phyloP scores from a whole-genome alignment of 1,284 basidiomycete genomes.

The Austropuccinia psidii region DNA sequence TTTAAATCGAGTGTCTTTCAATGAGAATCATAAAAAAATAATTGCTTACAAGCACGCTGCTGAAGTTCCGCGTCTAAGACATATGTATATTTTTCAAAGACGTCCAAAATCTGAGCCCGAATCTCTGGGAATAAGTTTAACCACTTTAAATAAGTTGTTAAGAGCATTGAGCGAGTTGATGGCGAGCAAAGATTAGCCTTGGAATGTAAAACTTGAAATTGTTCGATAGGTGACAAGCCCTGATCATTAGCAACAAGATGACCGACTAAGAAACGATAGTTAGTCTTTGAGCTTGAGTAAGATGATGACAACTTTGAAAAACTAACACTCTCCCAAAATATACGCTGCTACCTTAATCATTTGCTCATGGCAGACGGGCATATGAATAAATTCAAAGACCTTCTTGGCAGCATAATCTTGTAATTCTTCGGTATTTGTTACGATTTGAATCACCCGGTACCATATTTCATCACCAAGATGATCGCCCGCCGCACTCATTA shows the following conservation, averaged over 20 bases:
- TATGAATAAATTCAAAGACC: conserved; percentile 81
- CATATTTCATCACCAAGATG: conserved; percentile 98
- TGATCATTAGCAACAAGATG: conserved; percentile 92
- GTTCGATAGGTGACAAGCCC: conserved; percentile 86
- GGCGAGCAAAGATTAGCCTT: conserved; percentile 94
- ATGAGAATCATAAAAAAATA: conserved; percentile 32
- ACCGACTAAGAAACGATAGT: conserved; percentile 51
- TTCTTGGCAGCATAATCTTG: conserved; percentile 78
- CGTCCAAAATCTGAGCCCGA: conserved; percentile 81
- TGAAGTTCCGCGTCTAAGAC: conserved; percentile 97
- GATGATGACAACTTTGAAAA: not conserved
- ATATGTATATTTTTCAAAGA: conserved; percentile 95
- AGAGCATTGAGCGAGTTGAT: conserved; percentile 77
- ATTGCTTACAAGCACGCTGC: conserved; percentile 72
- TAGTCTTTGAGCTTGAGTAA: not conserved
- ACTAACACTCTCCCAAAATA: conserved; percentile 70
- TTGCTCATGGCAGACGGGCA: conserved; percentile 88
- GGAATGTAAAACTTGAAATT: conserved; percentile 86
- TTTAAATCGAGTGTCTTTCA: not conserved
- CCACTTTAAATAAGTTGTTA: conserved; percentile 99
- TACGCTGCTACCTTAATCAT: conserved; percentile 96
- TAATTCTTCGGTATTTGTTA: conserved; percentile 95
- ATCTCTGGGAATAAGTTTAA: conserved; percentile 99
- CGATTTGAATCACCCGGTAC: conserved; percentile 97
- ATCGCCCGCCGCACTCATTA: conserved; percentile 93